Evolutionary conservation across 2,329 filamentous ascomycete species (phyloP), one percentile per base, ranked within the genome.

Genomic region (Lasiodiplodia citricola): DNA sequence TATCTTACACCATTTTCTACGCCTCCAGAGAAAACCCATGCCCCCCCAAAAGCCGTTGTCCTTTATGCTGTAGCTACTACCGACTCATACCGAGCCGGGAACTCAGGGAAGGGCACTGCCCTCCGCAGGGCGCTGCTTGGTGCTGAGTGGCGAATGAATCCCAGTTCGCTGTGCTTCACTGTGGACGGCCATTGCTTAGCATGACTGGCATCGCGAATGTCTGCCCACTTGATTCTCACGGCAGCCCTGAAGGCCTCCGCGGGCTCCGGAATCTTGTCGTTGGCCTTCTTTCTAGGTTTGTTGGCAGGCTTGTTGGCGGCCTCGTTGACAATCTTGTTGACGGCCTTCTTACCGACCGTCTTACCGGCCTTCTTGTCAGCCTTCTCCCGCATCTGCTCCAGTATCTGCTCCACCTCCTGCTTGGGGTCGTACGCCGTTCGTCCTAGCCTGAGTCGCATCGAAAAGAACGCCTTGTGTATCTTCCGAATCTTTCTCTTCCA

Each of bases 161-260:
- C 70, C 47, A 73, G 67, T 21, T 1, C 10, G 11, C 69, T 68
- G 44, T 74, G 74, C 56, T 47, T 38, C n/a, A 75, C 69, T 18
- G 58, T 60, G 18, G 63, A 37, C 8, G 72, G 74, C 73, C 74
- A 74, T 3, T 38, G 37, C 31, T 56, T 31, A 23, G 69, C 73
- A 35, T 75, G 77, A 23, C 77, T 68, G 14, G 75, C 76, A 65
- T 81, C 78, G 25, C 72, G 68, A 14, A 78, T 65, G 55, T 81
- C 75, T 6, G 74, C 74, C 79, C 79, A 81, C 28, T 72, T 69
- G 28, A 80, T 72, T 16, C 66, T 69, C 2, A 80, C 72, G 37
- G 73, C 16, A 63, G 70, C 57, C 37, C 23, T 4, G 28, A 16
- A 3, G 7, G 31, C 31, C 4, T 4, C 10, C 44, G 55, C 6